Evolutionary conservation across 352 stramenopile genomes (phyloP).

Genomic region (Labyrinthula sp.): DNA sequence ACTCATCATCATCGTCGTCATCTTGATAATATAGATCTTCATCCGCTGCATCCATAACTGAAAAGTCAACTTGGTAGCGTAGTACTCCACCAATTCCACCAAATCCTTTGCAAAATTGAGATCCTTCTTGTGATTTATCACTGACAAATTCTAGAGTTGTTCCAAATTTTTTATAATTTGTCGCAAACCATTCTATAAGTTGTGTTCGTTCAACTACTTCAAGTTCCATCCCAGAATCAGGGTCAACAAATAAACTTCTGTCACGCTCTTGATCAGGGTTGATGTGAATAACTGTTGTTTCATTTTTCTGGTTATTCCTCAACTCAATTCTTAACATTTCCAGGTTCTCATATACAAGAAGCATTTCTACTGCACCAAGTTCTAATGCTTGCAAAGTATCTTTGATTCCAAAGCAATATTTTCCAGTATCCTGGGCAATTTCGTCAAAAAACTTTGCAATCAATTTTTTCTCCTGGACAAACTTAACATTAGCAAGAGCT

Average conservation of each 20-base stretch:
- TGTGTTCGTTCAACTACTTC: constrained; percentile 83
- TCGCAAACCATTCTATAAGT: constrained; percentile 97
- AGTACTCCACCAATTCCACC: constrained; percentile 94
- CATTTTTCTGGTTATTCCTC: constrained; percentile 68
- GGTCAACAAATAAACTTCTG: constrained; percentile 79
- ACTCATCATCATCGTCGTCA: constrained; percentile 46
- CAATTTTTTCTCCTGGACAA: constrained; percentile 98
- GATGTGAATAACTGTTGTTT: constrained; percentile 58
- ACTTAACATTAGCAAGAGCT: constrained; percentile 91
- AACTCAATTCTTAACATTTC: constrained; percentile 75
- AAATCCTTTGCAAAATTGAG: constrained; percentile 98
- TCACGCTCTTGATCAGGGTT: constrained; percentile 60
- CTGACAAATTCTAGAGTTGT: constrained; percentile 96
- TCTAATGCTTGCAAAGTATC: constrained; percentile 96
- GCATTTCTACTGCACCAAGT: constrained; percentile 86
- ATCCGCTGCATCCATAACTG: constrained; percentile 88
- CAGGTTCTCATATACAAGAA: constrained; percentile 99
- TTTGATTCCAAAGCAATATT: constrained; percentile 95
- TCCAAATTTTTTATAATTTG: constrained; percentile 98
- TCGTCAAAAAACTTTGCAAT: constrained; percentile 98
- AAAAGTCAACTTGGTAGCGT: constrained; percentile 96
- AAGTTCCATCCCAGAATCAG: constrained; percentile 76
- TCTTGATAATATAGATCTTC: too few relatives aligned
- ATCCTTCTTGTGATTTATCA: constrained; percentile 82
- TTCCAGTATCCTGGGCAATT: constrained; percentile 90